Percentiles rank a stretch among this genome's conserved stretches.
These are phyloP conservation scores for Candida coleopterorum DNA, from an alignment of 805 yeast genomes.

Conservation along the genomic window DNA sequence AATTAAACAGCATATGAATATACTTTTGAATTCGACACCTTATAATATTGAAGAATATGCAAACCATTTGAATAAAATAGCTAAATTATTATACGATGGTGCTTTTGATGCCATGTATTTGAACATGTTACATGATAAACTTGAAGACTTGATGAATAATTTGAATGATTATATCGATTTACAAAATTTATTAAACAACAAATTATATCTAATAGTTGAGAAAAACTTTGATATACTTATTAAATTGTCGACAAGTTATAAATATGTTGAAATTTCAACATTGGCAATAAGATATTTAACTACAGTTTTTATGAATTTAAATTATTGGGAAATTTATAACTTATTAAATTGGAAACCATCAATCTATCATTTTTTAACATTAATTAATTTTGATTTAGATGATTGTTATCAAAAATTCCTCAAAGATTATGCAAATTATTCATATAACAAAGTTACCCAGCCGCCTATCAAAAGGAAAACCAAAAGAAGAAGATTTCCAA, in stretches of 20 bases:
- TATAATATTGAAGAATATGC: constrained; percentile 29
- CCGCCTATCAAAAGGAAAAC: constrained; percentile 7
- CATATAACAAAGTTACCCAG: constrained; percentile 18
- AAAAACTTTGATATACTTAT: constrained; percentile 36
- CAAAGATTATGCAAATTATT: constrained; percentile 26
- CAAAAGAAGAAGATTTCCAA: constrained; percentile 1
- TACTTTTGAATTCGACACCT: constrained; percentile 26
- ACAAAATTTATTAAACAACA: constrained; percentile 26
- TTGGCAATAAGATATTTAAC: constrained; percentile 34
- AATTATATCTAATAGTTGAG: constrained; percentile 31
- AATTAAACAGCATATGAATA: constrained; percentile 16
- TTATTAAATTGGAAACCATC: constrained; percentile 39
- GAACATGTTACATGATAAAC: constrained; percentile 19
- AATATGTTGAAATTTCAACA: constrained; percentile 28
- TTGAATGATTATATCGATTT: constrained; percentile 18
- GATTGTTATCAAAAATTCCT: constrained; percentile 36
- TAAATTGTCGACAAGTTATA: constrained; percentile 27
- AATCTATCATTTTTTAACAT: constrained; percentile 32
- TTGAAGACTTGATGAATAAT: constrained; percentile 18
- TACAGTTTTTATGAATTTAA: constrained; percentile 29
- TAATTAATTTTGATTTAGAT: constrained; percentile 36
- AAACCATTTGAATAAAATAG: constrained; percentile 32
- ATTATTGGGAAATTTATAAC: constrained; percentile 43
- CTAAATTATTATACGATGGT: constrained; percentile 21
- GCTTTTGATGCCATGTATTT: constrained; percentile 10